phyloP scores from a whole-genome alignment of 768 basidiomycete genomes.

The Hygrocybe punicea region DNA sequence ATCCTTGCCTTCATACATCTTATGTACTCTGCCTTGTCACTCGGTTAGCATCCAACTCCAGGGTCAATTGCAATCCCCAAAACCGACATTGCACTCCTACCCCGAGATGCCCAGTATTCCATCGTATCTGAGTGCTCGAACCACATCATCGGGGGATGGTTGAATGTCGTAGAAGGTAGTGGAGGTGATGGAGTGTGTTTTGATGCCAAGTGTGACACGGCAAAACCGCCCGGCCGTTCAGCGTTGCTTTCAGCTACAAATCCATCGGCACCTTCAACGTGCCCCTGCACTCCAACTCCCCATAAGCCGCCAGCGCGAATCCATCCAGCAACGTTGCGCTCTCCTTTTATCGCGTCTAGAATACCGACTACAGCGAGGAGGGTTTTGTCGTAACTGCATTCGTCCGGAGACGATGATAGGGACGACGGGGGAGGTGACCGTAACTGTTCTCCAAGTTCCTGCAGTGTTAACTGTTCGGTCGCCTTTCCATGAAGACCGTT shows the following conservation, averaged over 20 bases:
- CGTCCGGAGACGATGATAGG: background rate
- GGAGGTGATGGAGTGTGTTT: background rate
- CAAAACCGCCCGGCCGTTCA: background rate
- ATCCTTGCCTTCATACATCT: no score
- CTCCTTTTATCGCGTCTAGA: conserved; percentile 53
- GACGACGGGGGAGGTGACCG: background rate
- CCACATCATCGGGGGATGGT: conserved; percentile 39
- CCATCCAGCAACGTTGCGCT: conserved; percentile 69
- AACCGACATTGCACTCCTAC: conserved; percentile 46
- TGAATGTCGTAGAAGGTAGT: background rate
- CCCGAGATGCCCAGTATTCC: conserved; percentile 50
- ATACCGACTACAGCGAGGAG: conserved; percentile 67
- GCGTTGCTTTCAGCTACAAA: background rate
- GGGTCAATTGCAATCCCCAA: conserved; percentile 46
- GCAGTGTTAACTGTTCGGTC: no score
- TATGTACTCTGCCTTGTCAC: no score
- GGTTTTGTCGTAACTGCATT: conserved; percentile 44
- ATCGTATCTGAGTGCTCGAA: conserved; percentile 46
- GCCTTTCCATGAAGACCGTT: background rate
- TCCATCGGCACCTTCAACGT: background rate
- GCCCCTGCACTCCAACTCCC: background rate
- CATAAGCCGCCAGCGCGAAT: conserved; percentile 52
- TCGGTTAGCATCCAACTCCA: conserved; percentile 32
- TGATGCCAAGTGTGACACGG: background rate
- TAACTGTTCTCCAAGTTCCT: background rate